Evolutionary conservation across 208 protist genomes (phyloP), one percentile per base, ranked within the genome.

Genomic region (Trypanosoma boissoni): DNA sequence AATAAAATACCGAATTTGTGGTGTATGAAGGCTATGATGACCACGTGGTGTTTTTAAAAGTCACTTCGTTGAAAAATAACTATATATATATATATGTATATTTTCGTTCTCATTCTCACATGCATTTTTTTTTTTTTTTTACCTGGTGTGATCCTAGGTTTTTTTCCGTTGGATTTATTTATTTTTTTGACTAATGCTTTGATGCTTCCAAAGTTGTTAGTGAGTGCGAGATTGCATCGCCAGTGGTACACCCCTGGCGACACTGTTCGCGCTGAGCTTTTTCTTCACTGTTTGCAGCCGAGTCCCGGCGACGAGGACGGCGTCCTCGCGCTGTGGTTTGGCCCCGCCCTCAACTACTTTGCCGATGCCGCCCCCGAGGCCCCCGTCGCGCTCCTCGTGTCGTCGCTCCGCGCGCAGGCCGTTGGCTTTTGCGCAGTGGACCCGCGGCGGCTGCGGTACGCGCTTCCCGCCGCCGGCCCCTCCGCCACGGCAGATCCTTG

Each of bases 221-320:
- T 77, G 28, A 67, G 32, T 39, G 64, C 63, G 2, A 66, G 57
- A 9, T 42, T 73, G 51, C 74, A 88, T 46, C 80, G 76, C 34
- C n/a, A 58, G 23, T 89, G 79, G 78, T 92, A 92, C 70, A 20
- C 65, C 18, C 70, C 77, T 4, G 85, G 81, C 8, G 81, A 89
- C 49, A 29, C 73, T 16, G 81, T 92, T 8, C 45, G 54, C 10
- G 32, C 29, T 1, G 49, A 69, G 16, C 48, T 69, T 21, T 51
- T n/a, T 27, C 37, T 69, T 16, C 26, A 49, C 29, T 23, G 43
- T 9, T 18, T 45, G 3, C 26, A 42, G 24, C 45, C 37, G 43
- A 16, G 37, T 24, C 31, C 49, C 12, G 51, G 20, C 27, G 37
- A 39, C 8, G 18, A 23, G 2, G 16, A 10, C 26, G 52, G 24